Evolutionary conservation across 257 asterid species (phyloP).

Genomic region (Marsdenia floribunda): DNA sequence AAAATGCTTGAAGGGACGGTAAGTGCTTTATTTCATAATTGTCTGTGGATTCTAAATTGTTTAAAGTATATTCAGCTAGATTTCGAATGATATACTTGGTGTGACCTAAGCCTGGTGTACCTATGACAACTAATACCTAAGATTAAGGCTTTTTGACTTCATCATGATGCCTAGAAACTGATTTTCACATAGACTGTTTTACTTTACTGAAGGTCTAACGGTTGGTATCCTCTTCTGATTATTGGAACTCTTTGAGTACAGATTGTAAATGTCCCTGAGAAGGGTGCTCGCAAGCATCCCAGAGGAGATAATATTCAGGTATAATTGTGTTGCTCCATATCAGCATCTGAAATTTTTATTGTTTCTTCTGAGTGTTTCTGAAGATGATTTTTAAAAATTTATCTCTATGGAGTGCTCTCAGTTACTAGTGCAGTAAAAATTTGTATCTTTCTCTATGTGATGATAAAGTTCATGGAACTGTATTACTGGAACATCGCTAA

Average conservation of each 20-base stretch:
- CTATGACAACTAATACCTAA: neutral
- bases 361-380: neutral
- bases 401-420: neutral
- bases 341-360: neutral
- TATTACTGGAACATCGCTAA: neutral
- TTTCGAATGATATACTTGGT: neutral
- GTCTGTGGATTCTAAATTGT: constrained; percentile 4
- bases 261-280: constrained; percentile 99
- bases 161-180: neutral
- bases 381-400: neutral
- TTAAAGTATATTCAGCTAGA: neutral
- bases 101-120: neutral
- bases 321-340: constrained; percentile 9
- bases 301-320: constrained; percentile 99
- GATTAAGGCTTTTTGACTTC: neutral
- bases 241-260: constrained; percentile 26
- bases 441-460: neutral
- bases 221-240: constrained; percentile 18
- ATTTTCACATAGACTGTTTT: neutral
- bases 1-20: constrained; percentile 99
- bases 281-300: constrained; percentile 99
- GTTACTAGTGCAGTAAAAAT: neutral
- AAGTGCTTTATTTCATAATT: constrained; percentile 31
- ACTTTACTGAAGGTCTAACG: neutral
- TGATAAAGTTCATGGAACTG: neutral